Conservation (phyloP, 2,329 filamentous ascomycete genomes). For the Magnaporthiopsis poae region DNA sequence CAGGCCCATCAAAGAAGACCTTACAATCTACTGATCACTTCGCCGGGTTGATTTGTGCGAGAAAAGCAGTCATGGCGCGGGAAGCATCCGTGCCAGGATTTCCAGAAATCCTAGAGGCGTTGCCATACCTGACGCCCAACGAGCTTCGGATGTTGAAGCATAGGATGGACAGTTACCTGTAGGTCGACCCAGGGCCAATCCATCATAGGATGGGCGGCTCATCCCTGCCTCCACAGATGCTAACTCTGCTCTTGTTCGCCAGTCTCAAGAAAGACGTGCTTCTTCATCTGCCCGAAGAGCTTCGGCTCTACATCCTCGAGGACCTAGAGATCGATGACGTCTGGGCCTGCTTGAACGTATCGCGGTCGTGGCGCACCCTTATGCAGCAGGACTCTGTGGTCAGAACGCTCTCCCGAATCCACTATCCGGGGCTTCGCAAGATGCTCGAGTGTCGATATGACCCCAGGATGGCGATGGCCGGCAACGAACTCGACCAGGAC, state of each 20-base stretch:
- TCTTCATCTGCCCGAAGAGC: slow-evolving; percentile 13
- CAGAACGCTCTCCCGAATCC: slow-evolving; percentile 7
- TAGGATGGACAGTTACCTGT: not conserved
- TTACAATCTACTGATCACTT: too few relatives aligned
- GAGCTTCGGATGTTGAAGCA: not conserved
- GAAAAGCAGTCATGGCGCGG: not conserved
- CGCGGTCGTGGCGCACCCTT: slow-evolving; percentile 11
- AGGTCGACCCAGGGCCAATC: not conserved
- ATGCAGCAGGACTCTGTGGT: not conserved
- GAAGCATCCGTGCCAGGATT: not conserved
- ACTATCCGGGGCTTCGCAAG: slow-evolving; percentile 13
- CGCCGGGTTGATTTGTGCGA: too few relatives aligned
- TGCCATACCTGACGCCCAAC: not conserved
- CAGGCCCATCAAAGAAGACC: too few relatives aligned
- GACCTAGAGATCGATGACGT: slow-evolving; percentile 12
- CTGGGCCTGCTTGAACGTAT: slow-evolving; percentile 14
- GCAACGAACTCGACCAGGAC: not conserved
- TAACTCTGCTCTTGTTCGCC: not conserved
- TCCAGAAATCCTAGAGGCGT: not conserved
- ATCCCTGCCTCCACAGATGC: not conserved
- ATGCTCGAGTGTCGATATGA: not conserved
- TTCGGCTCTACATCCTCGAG: slow-evolving; percentile 12
- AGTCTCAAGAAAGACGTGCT: slow-evolving; percentile 13
- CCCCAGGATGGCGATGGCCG: not conserved
- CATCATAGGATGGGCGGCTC: not conserved